These are phyloP conservation scores for Nitzschia sp. DNA, from an alignment of 108 stramenopile genomes.

Conservation along the genomic window DNA sequence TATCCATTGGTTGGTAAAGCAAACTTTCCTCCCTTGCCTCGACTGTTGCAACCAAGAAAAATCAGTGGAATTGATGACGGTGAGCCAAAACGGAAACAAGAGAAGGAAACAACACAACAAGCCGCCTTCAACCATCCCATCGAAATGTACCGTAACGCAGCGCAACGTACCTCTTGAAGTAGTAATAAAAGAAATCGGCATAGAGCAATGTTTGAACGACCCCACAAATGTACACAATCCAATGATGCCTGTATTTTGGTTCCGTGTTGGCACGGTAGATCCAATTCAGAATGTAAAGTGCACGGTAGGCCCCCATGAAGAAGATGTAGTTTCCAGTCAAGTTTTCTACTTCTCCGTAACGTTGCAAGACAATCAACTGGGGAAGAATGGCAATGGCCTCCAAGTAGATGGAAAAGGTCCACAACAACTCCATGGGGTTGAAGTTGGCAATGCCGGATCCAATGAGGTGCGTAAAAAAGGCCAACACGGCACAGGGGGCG, in stretches of 20 bases:
- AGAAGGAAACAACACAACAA: constrained; percentile 1
- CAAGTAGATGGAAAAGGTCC: constrained; percentile 96
- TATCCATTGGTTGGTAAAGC: constrained; percentile 61
- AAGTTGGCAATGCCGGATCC: constrained; percentile 47
- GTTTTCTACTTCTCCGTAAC: constrained; percentile 96
- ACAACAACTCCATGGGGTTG: constrained; percentile 78
- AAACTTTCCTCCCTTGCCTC: constrained; percentile 78
- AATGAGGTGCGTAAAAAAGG: constrained; percentile 73
- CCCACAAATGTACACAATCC: constrained; percentile 91
- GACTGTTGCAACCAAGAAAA: constrained; percentile 37
- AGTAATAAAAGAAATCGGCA: constrained; percentile 99
- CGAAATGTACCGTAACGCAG: neutral
- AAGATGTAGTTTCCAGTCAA: constrained; percentile 98
- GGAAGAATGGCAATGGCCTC: constrained; percentile 96
- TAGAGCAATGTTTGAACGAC: constrained; percentile 97
- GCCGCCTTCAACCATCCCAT: neutral
- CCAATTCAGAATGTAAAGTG: constrained; percentile 99
- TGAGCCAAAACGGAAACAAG: neutral
- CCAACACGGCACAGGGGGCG: constrained; percentile 87
- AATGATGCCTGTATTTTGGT: constrained; percentile 89
- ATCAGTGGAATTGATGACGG: neutral
- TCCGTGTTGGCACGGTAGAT: constrained; percentile 90
- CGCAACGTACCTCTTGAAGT: constrained; percentile 56
- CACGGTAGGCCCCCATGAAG: constrained; percentile 96
- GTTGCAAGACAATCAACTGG: constrained; percentile 95